Conservation (phyloP, 176 grass and related monocot species). For the Miscanthus lutarioriparius region DNA sequence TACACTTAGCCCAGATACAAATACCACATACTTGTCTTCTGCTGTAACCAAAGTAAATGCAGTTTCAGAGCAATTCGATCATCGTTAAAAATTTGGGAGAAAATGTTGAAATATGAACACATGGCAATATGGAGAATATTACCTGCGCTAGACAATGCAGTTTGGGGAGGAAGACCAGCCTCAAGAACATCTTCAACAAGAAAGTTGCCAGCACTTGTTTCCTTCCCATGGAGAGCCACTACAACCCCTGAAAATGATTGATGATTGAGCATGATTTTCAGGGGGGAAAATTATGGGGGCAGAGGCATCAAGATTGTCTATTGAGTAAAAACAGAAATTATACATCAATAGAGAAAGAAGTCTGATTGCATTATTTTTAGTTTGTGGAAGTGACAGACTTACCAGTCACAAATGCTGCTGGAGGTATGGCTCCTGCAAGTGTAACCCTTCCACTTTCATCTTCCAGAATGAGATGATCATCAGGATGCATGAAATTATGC, state of each 20-base stretch:
- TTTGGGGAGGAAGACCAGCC: conserved; percentile 85
- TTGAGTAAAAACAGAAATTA: background rate
- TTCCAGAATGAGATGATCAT: conserved; percentile 99
- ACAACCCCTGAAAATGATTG: conserved; percentile 60
- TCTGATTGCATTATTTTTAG: background rate
- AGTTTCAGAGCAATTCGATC: conserved; percentile 17
- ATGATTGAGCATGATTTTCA: background rate
- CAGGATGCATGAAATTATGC: conserved; percentile 94
- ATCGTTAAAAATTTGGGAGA: background rate
- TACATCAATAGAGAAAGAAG: conserved; percentile 1
- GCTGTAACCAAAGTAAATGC: conserved; percentile 51
- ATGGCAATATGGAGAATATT: conserved; percentile 36
- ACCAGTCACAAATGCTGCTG: conserved; percentile 85
- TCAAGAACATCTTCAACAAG: conserved; percentile 90
- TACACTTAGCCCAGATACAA: conserved; percentile 78
- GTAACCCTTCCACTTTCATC: conserved; percentile 98
- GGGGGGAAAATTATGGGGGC: background rate
- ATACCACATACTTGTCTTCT: conserved; percentile 93
- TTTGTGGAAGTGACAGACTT: background rate
- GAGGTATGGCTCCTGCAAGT: conserved; percentile 68
- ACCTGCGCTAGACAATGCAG: conserved; percentile 54
- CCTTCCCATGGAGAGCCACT: conserved; percentile 82
- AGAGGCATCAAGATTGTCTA: background rate
- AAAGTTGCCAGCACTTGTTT: conserved; percentile 92
- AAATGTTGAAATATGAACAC: background rate